These are phyloP conservation scores for Simmondsia chinensis DNA, from an alignment of 148 eudicot genomes.

Conservation along the genomic window DNA sequence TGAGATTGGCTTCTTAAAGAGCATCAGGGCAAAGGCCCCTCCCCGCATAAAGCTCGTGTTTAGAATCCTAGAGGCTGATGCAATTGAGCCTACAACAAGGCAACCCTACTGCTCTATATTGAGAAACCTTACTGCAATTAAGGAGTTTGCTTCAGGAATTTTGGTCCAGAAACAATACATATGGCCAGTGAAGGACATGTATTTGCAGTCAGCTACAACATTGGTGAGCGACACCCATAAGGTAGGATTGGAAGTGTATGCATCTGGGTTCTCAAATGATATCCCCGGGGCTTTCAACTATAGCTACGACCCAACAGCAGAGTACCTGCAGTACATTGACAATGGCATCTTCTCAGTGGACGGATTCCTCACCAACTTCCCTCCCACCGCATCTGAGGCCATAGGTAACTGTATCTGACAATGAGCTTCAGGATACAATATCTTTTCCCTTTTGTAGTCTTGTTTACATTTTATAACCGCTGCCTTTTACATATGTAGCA, in stretches of 20 bases:
- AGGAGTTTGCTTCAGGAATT: conserved; percentile 70
- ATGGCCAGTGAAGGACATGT: conserved; percentile 49
- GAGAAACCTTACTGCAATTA: conserved; percentile 41
- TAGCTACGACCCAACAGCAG: conserved; percentile 75
- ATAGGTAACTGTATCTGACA: too few relatives aligned
- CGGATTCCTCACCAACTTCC: conserved; percentile 79
- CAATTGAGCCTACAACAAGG: conserved; percentile 61
- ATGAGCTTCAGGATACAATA: too few relatives aligned
- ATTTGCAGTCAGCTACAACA: conserved; percentile 49
- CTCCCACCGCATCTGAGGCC: conserved; percentile 74
- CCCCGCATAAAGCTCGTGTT: conserved; percentile 53
- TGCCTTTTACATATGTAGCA: conserved; percentile 28
- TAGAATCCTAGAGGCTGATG: conserved; percentile 29
- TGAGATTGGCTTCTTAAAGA: conserved; percentile 68
- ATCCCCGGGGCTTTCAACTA: conserved; percentile 55
- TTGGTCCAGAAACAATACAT: conserved; percentile 75
- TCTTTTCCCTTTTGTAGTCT: too few relatives aligned
- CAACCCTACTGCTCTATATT: conserved; percentile 39
- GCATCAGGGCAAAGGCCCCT: conserved; percentile 17
- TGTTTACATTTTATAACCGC: too few relatives aligned
- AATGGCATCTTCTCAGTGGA: conserved; percentile 71
- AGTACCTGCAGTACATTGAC: conserved; percentile 68
- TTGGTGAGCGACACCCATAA: conserved; percentile 79
- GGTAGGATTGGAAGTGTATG: conserved; percentile 64
- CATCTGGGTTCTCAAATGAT: conserved; percentile 76